Base-by-base conservation (phyloP, 192 early-diverging fungal species). In the Coemansia aciculifera region DNA sequence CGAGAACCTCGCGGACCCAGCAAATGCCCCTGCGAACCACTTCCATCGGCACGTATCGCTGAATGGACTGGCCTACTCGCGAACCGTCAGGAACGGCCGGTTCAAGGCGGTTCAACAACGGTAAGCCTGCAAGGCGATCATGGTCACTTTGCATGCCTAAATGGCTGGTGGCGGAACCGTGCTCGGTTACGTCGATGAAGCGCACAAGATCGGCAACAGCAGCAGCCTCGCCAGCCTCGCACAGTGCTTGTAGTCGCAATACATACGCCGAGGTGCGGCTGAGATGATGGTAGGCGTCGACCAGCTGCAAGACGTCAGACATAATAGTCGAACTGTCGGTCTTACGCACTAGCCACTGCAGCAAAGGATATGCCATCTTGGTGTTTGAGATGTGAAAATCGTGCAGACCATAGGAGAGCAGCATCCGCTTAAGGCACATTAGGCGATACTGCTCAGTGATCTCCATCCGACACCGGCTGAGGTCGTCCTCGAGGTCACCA, bases 361-460 rank as follows among this genome's bases (percentile, higher is more conserved):
- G 65, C 23, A 90, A 69, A 3, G 84, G 73, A 23, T 78, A 82
- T 0, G 85, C 84, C 68, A 89, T 77, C 3, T 66, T 49, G 31
- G 83, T 73, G 65, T 91, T 86, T 31, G 86, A 84, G 15, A 90
- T 77, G 68, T 88, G 89, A 57, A 88, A 86, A 23, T 73, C 71
- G 6, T 62, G 64, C 43, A 90, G 68, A 17, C 89, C 89, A 60
- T 91, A 86, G 15, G 54, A 38, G 17, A 85, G 59, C 19, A 92
- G 74, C 86, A 89, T 89, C 29, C 83, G 75, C 67, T 85, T 86
- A 61, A 92, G 71, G 23, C 81, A 66, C 87, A 92, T 84, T 63
- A 90, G 76, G 42, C 86, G 76, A 57, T 89, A 79, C 54, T 89
- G 88, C 67, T 90, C 89, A n/a, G 71, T 62, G 9, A 87, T 64